These are phyloP conservation scores for Phanerochaete carnosa DNA, from an alignment of 768 basidiomycete species.

Conservation along the genomic window DNA sequence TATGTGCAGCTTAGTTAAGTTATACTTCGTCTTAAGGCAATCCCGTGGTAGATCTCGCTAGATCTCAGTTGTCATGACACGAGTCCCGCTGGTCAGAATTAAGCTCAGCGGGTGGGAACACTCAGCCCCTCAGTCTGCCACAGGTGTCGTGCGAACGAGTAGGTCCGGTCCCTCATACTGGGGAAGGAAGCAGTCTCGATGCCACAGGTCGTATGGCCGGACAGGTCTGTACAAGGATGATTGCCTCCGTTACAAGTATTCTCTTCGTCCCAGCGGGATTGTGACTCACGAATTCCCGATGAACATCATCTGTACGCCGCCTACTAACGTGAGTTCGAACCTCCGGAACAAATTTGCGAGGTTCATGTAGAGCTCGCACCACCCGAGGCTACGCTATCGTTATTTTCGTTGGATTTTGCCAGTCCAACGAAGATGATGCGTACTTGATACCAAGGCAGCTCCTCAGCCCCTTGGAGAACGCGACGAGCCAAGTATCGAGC, in stretches of 20 bases:
- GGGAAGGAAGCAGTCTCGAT: constrained; percentile 5
- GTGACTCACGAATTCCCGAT: neutral
- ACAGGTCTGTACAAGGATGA: neutral
- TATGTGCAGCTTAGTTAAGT: too few relatives aligned
- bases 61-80: too few relatives aligned
- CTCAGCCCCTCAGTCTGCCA: too few relatives aligned
- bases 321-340: constrained; percentile 30
- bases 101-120: too few relatives aligned
- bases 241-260: too few relatives aligned
- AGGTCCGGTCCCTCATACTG: constrained; percentile 4
- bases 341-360: constrained; percentile 39
- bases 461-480: constrained; percentile 43
- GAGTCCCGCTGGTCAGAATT: too few relatives aligned
- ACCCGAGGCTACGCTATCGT: constrained; percentile 33
- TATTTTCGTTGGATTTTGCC: neutral
- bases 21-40: too few relatives aligned
- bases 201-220: neutral
- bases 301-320: neutral
- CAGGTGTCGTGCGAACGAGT: neutral
- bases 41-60: too few relatives aligned
- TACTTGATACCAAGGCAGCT: constrained; percentile 46
- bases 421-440: constrained; percentile 6
- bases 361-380: constrained; percentile 41
- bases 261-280: too few relatives aligned
- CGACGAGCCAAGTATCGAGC: constrained; percentile 38